These are phyloP conservation scores for Casaregolazyma suthepensis DNA, from an alignment of 1,139 yeast genomes.

Conservation along the genomic window DNA sequence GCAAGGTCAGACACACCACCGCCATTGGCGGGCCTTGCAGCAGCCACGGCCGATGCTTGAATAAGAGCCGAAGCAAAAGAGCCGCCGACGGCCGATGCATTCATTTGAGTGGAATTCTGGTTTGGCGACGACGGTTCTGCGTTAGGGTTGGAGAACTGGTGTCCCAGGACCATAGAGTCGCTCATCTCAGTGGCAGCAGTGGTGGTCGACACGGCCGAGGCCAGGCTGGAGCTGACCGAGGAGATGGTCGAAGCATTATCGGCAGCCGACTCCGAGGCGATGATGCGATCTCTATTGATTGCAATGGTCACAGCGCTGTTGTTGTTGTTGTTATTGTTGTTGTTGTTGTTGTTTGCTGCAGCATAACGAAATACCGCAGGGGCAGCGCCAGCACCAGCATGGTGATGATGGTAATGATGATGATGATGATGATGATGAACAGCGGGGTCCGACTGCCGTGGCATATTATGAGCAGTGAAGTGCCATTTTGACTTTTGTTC, in stretches of 20 bases:
- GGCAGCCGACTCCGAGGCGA: neutral
- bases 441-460: neutral
- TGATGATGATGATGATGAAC: neutral
- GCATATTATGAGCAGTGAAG: neutral
- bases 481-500: constrained; percentile 2
- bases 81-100: constrained; percentile 16
- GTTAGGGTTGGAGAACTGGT: neutral
- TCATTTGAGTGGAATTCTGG: constrained; percentile 11
- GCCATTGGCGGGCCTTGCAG: constrained; percentile 6
- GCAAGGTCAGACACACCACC: neutral
- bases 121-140: constrained; percentile 1
- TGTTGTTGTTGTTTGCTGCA: constrained; percentile 7
- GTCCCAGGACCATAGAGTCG: neutral
- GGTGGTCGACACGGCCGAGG: neutral
- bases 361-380: constrained; percentile 6
- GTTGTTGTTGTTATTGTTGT: constrained; percentile 8
- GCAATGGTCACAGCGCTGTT: neutral
- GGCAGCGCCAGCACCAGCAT: constrained; percentile 4
- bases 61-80: constrained; percentile 21
- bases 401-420: neutral
- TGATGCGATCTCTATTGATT: neutral
- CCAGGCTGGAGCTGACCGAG: neutral
- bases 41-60: constrained; percentile 16
- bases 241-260: constrained; percentile 4
- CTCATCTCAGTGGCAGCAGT: neutral